These are phyloP conservation scores for Nicotiana attenuata DNA, from an alignment of 257 asterid species.

Conservation along the genomic window DNA sequence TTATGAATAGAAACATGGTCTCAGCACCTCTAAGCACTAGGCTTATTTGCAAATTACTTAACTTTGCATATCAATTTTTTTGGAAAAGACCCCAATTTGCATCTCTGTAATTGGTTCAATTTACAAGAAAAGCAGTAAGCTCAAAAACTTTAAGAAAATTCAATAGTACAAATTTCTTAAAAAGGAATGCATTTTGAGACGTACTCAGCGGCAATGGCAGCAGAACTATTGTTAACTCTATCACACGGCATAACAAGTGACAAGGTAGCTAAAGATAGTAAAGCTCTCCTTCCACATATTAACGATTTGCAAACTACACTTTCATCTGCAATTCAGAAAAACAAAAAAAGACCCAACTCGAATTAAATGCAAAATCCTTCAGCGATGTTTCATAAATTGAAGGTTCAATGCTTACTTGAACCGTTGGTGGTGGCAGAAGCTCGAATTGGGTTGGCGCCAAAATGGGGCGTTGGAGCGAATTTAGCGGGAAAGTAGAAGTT, in stretches of 20 bases:
- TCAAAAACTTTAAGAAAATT: background rate
- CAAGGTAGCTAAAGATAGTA: constrained; percentile 41
- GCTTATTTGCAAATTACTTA: background rate
- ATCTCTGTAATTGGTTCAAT: too few relatives aligned
- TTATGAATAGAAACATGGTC: background rate
- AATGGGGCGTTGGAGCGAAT: constrained; percentile 18
- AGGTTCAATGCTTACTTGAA: background rate
- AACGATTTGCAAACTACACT: background rate
- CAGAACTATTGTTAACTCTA: constrained; percentile 13
- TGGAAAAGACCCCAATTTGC: too few relatives aligned
- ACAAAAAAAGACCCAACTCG: background rate
- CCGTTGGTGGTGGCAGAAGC: constrained; percentile 24
- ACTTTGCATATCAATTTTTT: too few relatives aligned
- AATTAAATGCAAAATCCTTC: background rate
- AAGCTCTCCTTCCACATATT: constrained; percentile 51
- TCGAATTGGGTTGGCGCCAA: constrained; percentile 20
- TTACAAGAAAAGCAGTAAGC: background rate
- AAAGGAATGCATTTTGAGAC: constrained; percentile 2
- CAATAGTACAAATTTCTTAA: constrained; percentile 7
- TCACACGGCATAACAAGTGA: constrained; percentile 46
- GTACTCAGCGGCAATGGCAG: constrained; percentile 40
- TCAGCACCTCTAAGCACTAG: background rate
- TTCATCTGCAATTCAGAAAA: constrained; percentile 15
- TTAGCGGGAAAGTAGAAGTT: constrained; percentile 22
- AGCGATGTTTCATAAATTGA: background rate